Evolutionary conservation across 106 monocot species (phyloP), one percentile per base, ranked within the genome.

Genomic region (Iris macrosiphon): DNA sequence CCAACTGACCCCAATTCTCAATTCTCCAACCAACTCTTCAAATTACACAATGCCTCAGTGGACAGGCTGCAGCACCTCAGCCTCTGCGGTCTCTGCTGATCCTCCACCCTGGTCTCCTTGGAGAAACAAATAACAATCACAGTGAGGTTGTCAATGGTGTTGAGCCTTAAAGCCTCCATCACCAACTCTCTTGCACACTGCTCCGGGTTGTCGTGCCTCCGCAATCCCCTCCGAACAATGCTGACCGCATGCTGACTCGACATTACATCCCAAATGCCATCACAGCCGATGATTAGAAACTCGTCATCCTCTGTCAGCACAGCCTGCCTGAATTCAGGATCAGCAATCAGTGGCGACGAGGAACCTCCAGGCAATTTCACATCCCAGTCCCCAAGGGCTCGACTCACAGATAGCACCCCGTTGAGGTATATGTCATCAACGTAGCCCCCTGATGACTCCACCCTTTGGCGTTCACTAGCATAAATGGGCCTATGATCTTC

Each of bases 221-320:
- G 48, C 0, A 85, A 61, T 0, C 72, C 76, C 28, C 69, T 50
- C 10, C 72, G 40, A 4, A 79, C 85, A 16, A 79, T 52, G 34
- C 55, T 64, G 6, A 85, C 79, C 0, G 84, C 84, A 0, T 79
- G 64, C 42, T 78, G 67, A 47, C 79, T 84, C 0, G 75, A 61
- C 84, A 84, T 84, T 27, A 84, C 84, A 29, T 84, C 84, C 84
- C 84, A 84, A 19, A 84, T 74, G 3, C 84, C 84, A 26, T 84
- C 84, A 32, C 84, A 84, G 4, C 78, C 84, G 1, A 84, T 79
- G 38, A 84, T 84, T 15, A 84, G 53, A 53, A 84, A 84, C 59
- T 84, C 84, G 10, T 84, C 84, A 23, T 79, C 79, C 44, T 79
- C 75, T 4, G 75, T 79, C 14, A 79, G 57, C 1, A 47, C 8